These are phyloP conservation scores for Aspergillus sparsus DNA, from an alignment of 495 filamentous ascomycete genomes.

Conservation along the genomic window DNA sequence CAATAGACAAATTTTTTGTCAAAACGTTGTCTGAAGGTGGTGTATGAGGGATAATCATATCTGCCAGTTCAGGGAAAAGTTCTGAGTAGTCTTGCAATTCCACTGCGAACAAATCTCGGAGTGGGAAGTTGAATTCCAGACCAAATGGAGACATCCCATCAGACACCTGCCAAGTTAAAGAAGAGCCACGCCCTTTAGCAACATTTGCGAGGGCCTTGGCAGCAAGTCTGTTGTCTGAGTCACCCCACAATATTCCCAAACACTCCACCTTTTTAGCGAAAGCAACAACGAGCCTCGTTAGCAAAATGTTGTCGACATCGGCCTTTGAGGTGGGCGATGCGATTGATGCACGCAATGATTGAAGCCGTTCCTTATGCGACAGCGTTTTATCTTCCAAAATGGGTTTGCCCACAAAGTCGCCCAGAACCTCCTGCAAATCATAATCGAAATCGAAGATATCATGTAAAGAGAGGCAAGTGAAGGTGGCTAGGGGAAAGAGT, in stretches of 20 bases:
- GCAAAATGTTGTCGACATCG: slow-evolving; percentile 70
- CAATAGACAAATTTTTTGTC: slow-evolving; percentile 73
- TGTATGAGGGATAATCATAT: slow-evolving; percentile 47
- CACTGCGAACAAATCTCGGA: slow-evolving; percentile 79
- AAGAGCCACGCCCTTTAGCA: slow-evolving; percentile 84
- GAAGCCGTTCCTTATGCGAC: slow-evolving; percentile 48
- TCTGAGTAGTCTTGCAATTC: slow-evolving; percentile 68
- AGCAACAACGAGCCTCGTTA: slow-evolving; percentile 67
- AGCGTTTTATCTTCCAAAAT: slow-evolving; percentile 34
- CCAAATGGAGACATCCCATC: slow-evolving; percentile 69
- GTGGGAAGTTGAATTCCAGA: slow-evolving; percentile 63
- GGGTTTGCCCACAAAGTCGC: slow-evolving; percentile 28
- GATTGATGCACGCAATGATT: slow-evolving; percentile 56
- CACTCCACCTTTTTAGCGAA: slow-evolving; percentile 61
- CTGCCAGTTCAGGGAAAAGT: slow-evolving; percentile 53
- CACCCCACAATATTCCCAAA: slow-evolving; percentile 74
- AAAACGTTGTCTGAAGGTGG: slow-evolving; percentile 50
- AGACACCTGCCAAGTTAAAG: slow-evolving; percentile 75
- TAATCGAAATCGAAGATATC: slow-evolving; percentile 52
- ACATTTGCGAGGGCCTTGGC: slow-evolving; percentile 83
- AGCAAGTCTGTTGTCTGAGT: slow-evolving; percentile 84
- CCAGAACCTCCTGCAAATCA: slow-evolving; percentile 33
- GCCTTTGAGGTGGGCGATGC: slow-evolving; percentile 70
- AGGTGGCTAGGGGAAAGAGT: slow-evolving; percentile 61
- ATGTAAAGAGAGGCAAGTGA: slow-evolving; percentile 57